Evolutionary conservation across 2,329 filamentous ascomycete genomes (phyloP).

Genomic region (Tolypocladium sp.): DNA sequence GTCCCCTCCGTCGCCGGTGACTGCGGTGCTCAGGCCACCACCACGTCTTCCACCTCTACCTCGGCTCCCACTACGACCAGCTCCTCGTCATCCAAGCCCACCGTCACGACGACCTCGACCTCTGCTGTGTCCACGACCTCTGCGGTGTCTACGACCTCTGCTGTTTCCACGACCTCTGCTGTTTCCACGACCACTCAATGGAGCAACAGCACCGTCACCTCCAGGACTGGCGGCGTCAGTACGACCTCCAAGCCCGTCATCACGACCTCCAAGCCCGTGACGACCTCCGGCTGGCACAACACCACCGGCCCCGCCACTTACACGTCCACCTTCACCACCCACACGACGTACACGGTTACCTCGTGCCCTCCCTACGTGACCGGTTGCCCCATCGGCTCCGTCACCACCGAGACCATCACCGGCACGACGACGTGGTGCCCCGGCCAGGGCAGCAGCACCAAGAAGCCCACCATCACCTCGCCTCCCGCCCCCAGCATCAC

Average conservation of each 20-base stretch:
- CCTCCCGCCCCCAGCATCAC: slow-evolving; percentile 9
- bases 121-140: not conserved
- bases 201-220: not conserved
- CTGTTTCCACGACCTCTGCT: too few relatives aligned
- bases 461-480: slow-evolving; percentile 3
- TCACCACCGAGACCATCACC: slow-evolving; percentile 17
- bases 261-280: slow-evolving; percentile 5
- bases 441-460: not conserved
- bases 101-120: not conserved
- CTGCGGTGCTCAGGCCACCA: slow-evolving; percentile 12
- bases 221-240: not conserved
- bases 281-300: slow-evolving; percentile 9
- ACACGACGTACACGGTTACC: slow-evolving; percentile 20
- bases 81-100: not conserved
- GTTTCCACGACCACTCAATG: not conserved
- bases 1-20: slow-evolving; percentile 21
- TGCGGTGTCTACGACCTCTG: not conserved
- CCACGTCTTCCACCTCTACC: slow-evolving; percentile 6
- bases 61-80: slow-evolving; percentile 7
- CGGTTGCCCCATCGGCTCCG: slow-evolving; percentile 16
- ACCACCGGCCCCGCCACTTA: slow-evolving; percentile 6
- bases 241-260: slow-evolving; percentile 1
- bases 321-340: slow-evolving; percentile 19
- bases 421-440: slow-evolving; percentile 29
- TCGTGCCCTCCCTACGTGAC: slow-evolving; percentile 18